Evolutionary conservation across 2,329 filamentous ascomycete genomes (phyloP), one percentile per base, ranked within the genome.

Genomic region (Herpotrichia juniperi): DNA sequence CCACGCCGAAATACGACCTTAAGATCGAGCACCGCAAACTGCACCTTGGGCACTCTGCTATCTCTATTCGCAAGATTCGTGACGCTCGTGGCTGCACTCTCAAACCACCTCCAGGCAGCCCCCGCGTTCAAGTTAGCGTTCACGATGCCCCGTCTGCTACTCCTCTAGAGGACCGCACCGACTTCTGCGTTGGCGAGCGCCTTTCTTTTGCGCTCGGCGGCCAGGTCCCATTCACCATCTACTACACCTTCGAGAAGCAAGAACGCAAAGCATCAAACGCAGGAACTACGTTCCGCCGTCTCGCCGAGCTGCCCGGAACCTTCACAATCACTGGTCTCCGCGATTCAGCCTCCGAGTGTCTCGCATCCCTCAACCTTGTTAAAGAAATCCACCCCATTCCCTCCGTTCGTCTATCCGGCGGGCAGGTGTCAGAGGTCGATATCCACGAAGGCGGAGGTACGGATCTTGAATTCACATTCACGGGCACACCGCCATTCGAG

Each of bases 371-470:
- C 50, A 83, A 90, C 55, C 84, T 97, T 44, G 84, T 83, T 46
- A 96, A 96, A 74, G 82, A 83, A 6, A 96, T 99, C 63, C 94
- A 97, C 70, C 88, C 91, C 46, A 88, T 97, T 77, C 94, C 94
- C 2, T 93, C 89, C 53, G 96, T 97, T 42, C 88, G 88, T 61
- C 91, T 99, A 61, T 93, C 89, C 67, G 90, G 91, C 66, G 96
- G 96, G 25, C 84, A 84, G 56, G 87, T 90, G 53, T 85, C 87
- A 6, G 86, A 89, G 60, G 87, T 96, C 30, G 94, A 97, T 69
- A 99, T 99, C 57, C 96, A 97, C 72, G 93, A 99, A 78, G 94
- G 94, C 62, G 92, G 92, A 56, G 90, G 96, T 71, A 92, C 94
- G 1, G 91, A 97, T 69, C 92, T 99, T 46, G 78, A 91, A 7